Evolutionary conservation across 306 rosid species (phyloP).

Genomic region (Gleditsia sinensis): DNA sequence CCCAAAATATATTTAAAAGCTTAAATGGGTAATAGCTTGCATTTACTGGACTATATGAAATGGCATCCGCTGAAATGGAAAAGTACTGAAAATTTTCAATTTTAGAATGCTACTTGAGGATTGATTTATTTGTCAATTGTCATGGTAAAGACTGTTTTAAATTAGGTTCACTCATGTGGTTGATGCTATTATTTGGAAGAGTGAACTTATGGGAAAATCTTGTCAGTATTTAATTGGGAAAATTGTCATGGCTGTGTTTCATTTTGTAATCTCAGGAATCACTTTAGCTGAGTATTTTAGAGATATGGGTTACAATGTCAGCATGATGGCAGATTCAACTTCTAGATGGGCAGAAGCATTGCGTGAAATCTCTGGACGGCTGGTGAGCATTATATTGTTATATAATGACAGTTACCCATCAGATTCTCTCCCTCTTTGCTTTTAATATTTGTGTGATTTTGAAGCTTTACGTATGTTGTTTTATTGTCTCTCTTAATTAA

Average conservation of each 20-base stretch:
- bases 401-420: background rate
- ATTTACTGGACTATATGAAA: background rate
- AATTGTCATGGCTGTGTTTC: slow-evolving; percentile 11
- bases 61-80: background rate
- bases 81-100: background rate
- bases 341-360: slow-evolving; percentile 99
- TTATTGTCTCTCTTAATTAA: slow-evolving; percentile 4
- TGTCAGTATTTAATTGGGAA: background rate
- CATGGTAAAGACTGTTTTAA: background rate
- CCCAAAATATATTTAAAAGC: background rate
- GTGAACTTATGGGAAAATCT: background rate
- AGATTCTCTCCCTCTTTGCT: slow-evolving; percentile 1
- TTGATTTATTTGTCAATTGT: background rate
- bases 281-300: slow-evolving; percentile 97
- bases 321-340: slow-evolving; percentile 99
- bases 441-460: slow-evolving; percentile 15
- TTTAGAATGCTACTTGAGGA: background rate
- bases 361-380: slow-evolving; percentile 99
- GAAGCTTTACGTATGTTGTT: slow-evolving; percentile 12
- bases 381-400: slow-evolving; percentile 59
- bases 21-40: background rate
- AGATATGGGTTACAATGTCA: slow-evolving; percentile 99
- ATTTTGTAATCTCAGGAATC: slow-evolving; percentile 69
- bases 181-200: slow-evolving; percentile 11
- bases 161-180: background rate